Conservation (phyloP, 331 rosid species). For the Malus hybrid region DNA sequence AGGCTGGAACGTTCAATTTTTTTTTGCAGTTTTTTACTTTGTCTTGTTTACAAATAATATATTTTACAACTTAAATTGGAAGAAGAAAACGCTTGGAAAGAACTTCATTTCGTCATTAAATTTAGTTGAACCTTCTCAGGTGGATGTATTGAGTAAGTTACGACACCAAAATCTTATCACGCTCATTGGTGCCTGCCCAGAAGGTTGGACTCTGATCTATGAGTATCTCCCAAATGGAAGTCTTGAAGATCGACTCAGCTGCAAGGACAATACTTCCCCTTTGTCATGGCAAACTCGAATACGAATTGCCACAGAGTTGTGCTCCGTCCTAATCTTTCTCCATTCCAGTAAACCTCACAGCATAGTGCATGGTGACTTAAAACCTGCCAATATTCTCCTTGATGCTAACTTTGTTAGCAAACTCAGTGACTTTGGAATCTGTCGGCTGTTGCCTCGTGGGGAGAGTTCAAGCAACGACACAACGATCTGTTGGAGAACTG, state of each 20-base stretch:
- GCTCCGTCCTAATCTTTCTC: slow-evolving; percentile 77
- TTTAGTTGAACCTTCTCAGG: slow-evolving; percentile 32
- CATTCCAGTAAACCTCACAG: slow-evolving; percentile 67
- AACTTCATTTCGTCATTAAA: background rate
- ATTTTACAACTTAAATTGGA: background rate
- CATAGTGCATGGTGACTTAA: slow-evolving; percentile 79
- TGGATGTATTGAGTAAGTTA: slow-evolving; percentile 65
- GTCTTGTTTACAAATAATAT: too few relatives aligned
- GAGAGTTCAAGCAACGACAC: slow-evolving; percentile 27
- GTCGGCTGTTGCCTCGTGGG: slow-evolving; percentile 33
- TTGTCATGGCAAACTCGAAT: slow-evolving; percentile 79
- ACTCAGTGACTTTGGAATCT: slow-evolving; percentile 86
- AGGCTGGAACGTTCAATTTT: background rate
- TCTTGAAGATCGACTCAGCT: slow-evolving; percentile 76
- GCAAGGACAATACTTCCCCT: slow-evolving; percentile 56
- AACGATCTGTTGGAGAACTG: slow-evolving; percentile 47
- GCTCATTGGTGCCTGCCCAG: slow-evolving; percentile 80
- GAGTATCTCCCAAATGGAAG: slow-evolving; percentile 86
- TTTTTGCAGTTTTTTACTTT: too few relatives aligned
- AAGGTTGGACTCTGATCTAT: slow-evolving; percentile 55
- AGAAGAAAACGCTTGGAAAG: background rate
- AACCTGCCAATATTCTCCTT: slow-evolving; percentile 76
- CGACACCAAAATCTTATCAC: slow-evolving; percentile 80
- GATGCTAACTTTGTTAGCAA: slow-evolving; percentile 64
- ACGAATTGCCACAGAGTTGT: slow-evolving; percentile 64